Base-by-base conservation (phyloP, 495 filamentous ascomycete species). In the Hypoxylon subgilvum region DNA sequence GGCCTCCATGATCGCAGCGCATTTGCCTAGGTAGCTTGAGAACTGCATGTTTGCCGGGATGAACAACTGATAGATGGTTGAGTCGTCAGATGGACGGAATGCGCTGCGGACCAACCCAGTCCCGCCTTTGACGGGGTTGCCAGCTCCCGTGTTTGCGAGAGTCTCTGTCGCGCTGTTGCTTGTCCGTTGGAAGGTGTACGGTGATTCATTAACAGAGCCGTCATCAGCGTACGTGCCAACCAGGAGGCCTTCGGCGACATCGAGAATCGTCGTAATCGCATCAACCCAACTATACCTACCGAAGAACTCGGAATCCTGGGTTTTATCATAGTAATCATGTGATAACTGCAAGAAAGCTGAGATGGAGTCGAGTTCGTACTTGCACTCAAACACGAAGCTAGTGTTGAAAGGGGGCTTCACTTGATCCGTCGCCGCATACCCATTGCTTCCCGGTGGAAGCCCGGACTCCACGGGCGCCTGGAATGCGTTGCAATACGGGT, bases 21-120 rank as follows among this genome's bases (percentile, higher is more conserved):
- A 73, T 0, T 65, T 67, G 2, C 68, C 73, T 1, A 87, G 74
- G 47, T 81, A 84, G 21, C 75, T 64, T 12, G 81, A 74, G 62
- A 88, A 87, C 80, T 87, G 86, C 86, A 88, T 88, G 51, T 88
- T 89, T 3, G 80, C 77, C 1, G 86, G 86, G 23, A 89, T 78
- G 53, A 86, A 73, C 13, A 84, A 75, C 64, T 85, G 82, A 50
- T 74, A 85, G 42, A 82, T 79, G 1, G 67, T 76, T 14, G 73
- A 55, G 65, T 89, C 86, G 66, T 89, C 86, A 16, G 80, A 84
- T 0, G 86, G 86, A 2, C 86, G 73, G 70, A 88, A 88, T 6
- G 82, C 84, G 41, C 78, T 82, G 1, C 86, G 71, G 10, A 89
- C 74, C 47, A 89, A 63, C 4, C 84, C 84, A 0, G 83, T 88